Base-by-base conservation (phyloP, 1,139 yeast genomes). In the Debaryomyces fabryi region DNA sequence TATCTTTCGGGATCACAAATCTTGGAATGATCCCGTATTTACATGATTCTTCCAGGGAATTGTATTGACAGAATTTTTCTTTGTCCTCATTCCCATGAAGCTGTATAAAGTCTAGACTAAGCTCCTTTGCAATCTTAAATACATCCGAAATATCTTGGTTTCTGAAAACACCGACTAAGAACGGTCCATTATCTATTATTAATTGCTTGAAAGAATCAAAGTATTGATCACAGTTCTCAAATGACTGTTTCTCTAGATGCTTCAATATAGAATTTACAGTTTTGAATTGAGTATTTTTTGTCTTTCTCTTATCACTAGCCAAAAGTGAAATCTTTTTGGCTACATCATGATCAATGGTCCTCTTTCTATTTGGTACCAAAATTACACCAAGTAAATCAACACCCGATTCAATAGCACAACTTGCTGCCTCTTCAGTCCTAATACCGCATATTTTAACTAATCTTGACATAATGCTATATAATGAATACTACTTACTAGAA, bases 161-260 rank as follows among this genome's bases (percentile, higher is more conserved):
- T 52, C 93, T 76, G 68, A 93, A 91, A 2, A 93, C 99, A 0
- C 98, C 99, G 2, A 91, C 97, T 2, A 88, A 65, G 56, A 74
- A 79, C 0, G 96, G 96, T 0, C 92, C 88, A 50, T 79, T 73
- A 40, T 68, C 70, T 2, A 56, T 52, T 3, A 84, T 55, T 12
- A 67, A 55, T n/a, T 57, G 52, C 0, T 67, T 48, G 2, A 72
- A 62, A 3, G 56, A 51, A 2, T 59, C 60, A 54, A 78, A 78
- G 65, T 76, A 78, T n/a, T 63, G 71, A 2, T 57, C 56, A 2
- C 60, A 52, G 23, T 52, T 48, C 1, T 47, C 52, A 24, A 65
- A 68, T 2, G 49, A 42, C 8, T 58, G 49, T 0, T 44, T 34
- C 6, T 54, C 47, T 6, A 70, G 38, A 18, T 57, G 51, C 1